A percentile compares a stretch with the other conserved stretches of the same genome.
Evolutionary conservation across 2,329 filamentous ascomycete genomes (phyloP).

Genomic region (Beauveria scarabaeidicola): DNA sequence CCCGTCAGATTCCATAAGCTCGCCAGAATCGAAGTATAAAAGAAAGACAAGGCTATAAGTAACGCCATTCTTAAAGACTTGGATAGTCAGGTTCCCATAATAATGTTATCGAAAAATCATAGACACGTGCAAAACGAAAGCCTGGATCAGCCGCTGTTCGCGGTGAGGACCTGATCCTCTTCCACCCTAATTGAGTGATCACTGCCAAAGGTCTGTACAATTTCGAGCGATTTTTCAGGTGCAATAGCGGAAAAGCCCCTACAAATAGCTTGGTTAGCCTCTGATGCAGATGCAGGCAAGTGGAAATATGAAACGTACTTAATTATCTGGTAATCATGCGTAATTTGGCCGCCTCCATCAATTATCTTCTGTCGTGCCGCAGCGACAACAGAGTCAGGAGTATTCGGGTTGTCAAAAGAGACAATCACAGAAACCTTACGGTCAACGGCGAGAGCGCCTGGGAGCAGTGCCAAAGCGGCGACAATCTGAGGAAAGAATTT

Average conservation of each 20-base stretch:
- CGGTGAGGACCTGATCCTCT: slow-evolving; percentile 62
- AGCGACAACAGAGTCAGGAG: slow-evolving; percentile 56
- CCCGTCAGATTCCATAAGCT: background rate
- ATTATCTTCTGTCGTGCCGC: slow-evolving; percentile 64
- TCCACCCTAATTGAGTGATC: slow-evolving; percentile 50
- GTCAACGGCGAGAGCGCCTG: slow-evolving; percentile 55
- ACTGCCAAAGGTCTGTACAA: slow-evolving; percentile 54
- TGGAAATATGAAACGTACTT: slow-evolving; percentile 43
- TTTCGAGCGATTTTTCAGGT: slow-evolving; percentile 59
- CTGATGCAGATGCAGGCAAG: background rate
- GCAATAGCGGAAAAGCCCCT: slow-evolving; percentile 74
- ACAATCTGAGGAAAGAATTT: slow-evolving; percentile 48
- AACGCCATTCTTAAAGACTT: slow-evolving; percentile 1
- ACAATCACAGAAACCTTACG: slow-evolving; percentile 68
- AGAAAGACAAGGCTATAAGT: background rate
- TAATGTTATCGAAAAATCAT: background rate
- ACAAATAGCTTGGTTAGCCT: background rate
- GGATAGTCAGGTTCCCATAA: background rate
- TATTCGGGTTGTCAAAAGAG: slow-evolving; percentile 60
- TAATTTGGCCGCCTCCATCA: slow-evolving; percentile 66
- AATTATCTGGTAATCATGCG: slow-evolving; percentile 63
- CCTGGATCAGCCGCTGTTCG: slow-evolving; percentile 16
- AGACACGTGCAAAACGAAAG: background rate
- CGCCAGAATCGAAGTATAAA: background rate
- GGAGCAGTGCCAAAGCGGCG: slow-evolving; percentile 47